Base-by-base conservation (phyloP, 1,139 yeast genomes). In the Magnusiomyces suaveolens region DNA sequence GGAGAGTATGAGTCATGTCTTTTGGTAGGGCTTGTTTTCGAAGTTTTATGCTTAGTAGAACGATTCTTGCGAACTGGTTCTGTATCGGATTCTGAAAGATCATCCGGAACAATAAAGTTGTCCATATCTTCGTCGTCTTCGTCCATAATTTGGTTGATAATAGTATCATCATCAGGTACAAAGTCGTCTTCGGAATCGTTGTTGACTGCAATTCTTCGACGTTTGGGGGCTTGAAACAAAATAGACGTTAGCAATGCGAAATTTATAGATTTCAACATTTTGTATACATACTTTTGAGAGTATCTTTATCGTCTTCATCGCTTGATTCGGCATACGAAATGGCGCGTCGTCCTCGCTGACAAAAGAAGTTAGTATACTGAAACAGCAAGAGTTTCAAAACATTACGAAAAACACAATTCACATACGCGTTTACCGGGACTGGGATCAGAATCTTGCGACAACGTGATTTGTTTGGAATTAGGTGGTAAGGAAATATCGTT, bases 111-210 rank as follows among this genome's bases (percentile, higher is more conserved):
- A 14, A 50, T 26, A 43, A 60, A 52, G 29, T 60, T 62, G 12
- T 58, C 63, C 53, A 56, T 52, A 50, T 53, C 54, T 18, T 62
- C 63, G 20, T 58, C 60, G 10, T 56, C 59, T 14, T 58, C 56
- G 23, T 41, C 38, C 12, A 23, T 52, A 14, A 47, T 43, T 12
- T n/a, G n/a, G n/a, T n/a, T n/a, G n/a, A 33, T 18, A 46, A 56
- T n/a, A 38, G 46, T 51, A 47, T 44, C 49, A n/a, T 38, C 43
- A 3, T 50, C 54, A 2, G 61, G 64, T 16, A 56, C 48, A 46
- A 55, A 61, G 26, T 64, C 66, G 43, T 63, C 66, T 2, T 59
- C 65, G 4, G 63, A 58, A 21, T 61, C 65, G 18, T 54, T 55
- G 14, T 57, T 60, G n/a, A 46, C 46, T 12, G 53, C 54, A 20